Conservation (phyloP, 805 yeast species). For the Priceomyces haplophilus region DNA sequence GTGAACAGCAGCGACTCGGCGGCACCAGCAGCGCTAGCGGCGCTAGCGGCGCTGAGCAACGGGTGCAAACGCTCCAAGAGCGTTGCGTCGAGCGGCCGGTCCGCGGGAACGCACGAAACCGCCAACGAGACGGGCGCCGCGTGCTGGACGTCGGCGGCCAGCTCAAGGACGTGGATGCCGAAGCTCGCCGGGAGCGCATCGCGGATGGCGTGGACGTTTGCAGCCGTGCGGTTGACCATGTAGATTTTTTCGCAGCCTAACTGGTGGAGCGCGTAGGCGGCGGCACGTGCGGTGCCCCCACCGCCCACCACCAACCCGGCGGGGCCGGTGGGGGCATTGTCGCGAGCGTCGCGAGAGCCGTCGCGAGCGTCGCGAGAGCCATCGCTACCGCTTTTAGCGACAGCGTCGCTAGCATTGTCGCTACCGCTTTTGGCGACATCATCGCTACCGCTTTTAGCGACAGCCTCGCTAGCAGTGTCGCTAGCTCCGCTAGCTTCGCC, state of each 20-base stretch:
- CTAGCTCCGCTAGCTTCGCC: too few species aligned
- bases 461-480: too few species aligned
- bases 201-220: conserved; percentile 60
- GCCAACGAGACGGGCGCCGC: conserved; percentile 54
- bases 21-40: conserved; percentile 8
- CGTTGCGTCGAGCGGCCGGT: conserved; percentile 57
- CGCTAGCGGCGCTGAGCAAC: conserved; percentile 37
- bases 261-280: conserved; percentile 75
- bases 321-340: too few species aligned
- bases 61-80: conserved; percentile 49
- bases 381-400: too few species aligned
- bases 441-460: too few species aligned
- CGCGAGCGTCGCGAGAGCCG: too few species aligned
- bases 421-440: too few species aligned
- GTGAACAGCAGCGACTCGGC: too few species aligned
- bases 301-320: conserved; percentile 91
- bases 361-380: too few species aligned
- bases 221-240: conserved; percentile 74
- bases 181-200: conserved; percentile 57
- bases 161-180: conserved; percentile 56
- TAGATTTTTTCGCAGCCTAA: conserved; percentile 78
- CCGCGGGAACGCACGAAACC: conserved; percentile 84
- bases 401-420: too few species aligned
- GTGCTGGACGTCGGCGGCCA: conserved; percentile 42
- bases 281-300: conserved; percentile 97